Conservation (phyloP, 2,329 filamentous ascomycete genomes). For the Fusarium lateritium region DNA sequence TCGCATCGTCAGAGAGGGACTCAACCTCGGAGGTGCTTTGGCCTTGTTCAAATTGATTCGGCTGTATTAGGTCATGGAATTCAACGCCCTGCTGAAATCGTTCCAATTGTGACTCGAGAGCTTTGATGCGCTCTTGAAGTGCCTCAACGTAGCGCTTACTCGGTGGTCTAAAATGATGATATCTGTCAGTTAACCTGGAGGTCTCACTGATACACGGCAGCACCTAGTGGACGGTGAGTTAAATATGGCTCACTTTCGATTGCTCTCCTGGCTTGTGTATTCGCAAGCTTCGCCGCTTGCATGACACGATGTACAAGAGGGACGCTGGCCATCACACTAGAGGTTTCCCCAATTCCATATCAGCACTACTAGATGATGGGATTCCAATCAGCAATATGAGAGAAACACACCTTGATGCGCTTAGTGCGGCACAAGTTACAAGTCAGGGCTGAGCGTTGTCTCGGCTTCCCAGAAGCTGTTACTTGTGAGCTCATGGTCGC, state of each 20-base stretch:
- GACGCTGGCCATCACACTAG: constrained; percentile 5
- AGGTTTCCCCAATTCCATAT: rapidly evolving
- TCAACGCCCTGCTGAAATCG: rapidly evolving
- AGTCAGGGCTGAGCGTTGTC: neutral
- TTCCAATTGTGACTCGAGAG: neutral
- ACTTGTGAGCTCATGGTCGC: constrained; percentile 3
- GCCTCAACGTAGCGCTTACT: constrained; percentile 10
- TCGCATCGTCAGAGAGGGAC: neutral
- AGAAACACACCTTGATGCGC: constrained; percentile 7
- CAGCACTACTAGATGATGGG: too few species aligned
- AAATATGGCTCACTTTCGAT: neutral
- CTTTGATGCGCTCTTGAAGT: neutral
- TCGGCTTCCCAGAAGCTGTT: constrained; percentile 2
- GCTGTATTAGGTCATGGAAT: rapidly evolving
- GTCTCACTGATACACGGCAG: neutral
- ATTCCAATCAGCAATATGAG: too few species aligned
- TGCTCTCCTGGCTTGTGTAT: constrained; percentile 5
- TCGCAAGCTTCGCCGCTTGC: neutral
- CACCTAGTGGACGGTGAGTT: neutral
- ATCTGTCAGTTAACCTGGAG: too few species aligned
- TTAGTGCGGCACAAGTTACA: constrained; percentile 1
- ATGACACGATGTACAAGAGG: neutral
- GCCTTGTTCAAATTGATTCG: neutral
- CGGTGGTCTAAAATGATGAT: neutral
- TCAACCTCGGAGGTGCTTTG: neutral